Base-by-base conservation (phyloP, 1,284 basidiomycete species). In the Puccinia coronata region DNA sequence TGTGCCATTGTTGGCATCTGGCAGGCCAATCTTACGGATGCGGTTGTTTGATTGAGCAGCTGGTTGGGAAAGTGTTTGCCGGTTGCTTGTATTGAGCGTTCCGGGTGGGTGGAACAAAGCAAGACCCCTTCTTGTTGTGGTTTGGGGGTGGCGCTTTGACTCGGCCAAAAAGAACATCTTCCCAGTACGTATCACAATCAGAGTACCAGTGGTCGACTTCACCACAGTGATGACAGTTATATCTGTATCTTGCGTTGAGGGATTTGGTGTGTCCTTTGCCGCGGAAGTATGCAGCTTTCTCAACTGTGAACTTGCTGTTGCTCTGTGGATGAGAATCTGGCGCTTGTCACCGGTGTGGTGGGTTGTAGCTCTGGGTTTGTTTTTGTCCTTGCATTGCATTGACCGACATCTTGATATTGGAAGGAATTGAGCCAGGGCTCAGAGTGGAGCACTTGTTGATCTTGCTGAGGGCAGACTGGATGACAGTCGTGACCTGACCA, bases 221-320 rank as follows among this genome's bases (percentile, higher is more conserved):
- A 31, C 43, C 3, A 71, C 69, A 71, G 69, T 43, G 51, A 6
- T 49, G 25, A 43, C 69, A 71, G 3, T 39, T 43, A 47, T 47
- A 71, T 16, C 41, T 43, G 43, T n/a, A 49, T 23, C 25, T 12
- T 28, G 6, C 39, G 16, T n/a, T 49, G 20, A 71, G 43, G 6
- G 69, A 71, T 1, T 71, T 20, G 3, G 36, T 4, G 36, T 41
- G 28, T 5, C 43, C 39, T n/a, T n/a, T n/a, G n/a, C n/a, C n/a
- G n/a, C n/a, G n/a, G n/a, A n/a, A n/a, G n/a, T n/a, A n/a, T n/a
- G 69, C 4, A 18, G 69, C 69, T 25, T 71, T 71, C 25, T 71
- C 28, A 25, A 71, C 20, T 36, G 61, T 39, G 39, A 65, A 39
- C 39, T 65, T 39, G 36, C 28, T 23, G 9, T 57, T 57, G 23